Base-by-base conservation (phyloP, 2,329 filamentous ascomycete species). In the Acephala macrosclerotiorum region DNA sequence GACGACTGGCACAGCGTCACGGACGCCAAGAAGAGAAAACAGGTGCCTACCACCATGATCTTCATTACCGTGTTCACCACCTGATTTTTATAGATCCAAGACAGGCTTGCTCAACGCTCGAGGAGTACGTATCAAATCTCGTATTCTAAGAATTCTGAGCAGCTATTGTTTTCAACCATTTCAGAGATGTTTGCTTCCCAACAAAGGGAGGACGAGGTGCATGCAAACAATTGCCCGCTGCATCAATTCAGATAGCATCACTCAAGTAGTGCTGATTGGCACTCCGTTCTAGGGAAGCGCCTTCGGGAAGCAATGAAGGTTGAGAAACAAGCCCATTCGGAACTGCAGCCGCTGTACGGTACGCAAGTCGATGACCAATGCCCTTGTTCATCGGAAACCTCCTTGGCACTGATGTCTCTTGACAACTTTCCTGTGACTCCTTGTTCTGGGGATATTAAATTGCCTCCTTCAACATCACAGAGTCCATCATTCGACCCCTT, bases 1-100 rank as follows among this genome's bases (percentile, higher is more conserved):
- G 61, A 63, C 49, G 40, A 63, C 20, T 63, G 61, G 61, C 61
- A 63, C 29, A 49, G 18, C 16, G 40, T 63, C 18, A 49, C 36
- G 14, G 61, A 63, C 38, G 53, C 53, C 2, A 63, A 51, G 53
- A 47, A 63, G 26, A 47, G 61, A 16, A 63, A 63, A 26, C 25
- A 58, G 29, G 29, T 33, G 9, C 29, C 29, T 33, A 33, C 29
- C 29, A 9, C 29, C 29, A 33, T 33, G n/a, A n/a, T n/a, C n/a
- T 33, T 33, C 29, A 33, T 5, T 33, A 4, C 29, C 29, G 29
- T 9, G 29, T 33, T 9, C 29, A 5, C 9, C 29, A 4, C 29
- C 29, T 33, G 29, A 33, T 33, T 5, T 33, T 9, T 33, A 33
- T 33, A 33, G n/a, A 63, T 63, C 18, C 61, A 63, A 26, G 61